Base-by-base conservation (phyloP, 495 filamentous ascomycete species). In the Hypoxylon cercidicola region DNA sequence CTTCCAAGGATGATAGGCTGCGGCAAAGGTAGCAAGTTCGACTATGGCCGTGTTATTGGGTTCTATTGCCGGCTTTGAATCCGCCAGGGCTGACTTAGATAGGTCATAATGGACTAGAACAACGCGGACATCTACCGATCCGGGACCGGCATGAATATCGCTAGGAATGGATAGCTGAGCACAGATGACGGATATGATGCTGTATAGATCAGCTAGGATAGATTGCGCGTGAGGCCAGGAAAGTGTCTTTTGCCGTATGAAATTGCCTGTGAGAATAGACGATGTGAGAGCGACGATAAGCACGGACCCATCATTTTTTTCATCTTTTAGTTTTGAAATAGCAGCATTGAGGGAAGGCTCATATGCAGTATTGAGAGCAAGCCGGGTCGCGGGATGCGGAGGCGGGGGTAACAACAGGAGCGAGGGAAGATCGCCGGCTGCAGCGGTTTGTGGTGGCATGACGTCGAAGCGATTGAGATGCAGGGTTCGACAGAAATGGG, bases 121-220 rank as follows among this genome's bases (percentile, higher is more conserved):
- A 30, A 97, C 79, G 11, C 93, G 87, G 1, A 86, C 82, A 79
- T 97, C 92, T 34, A 97, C 85, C 21, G 91, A 89, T 18, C 85
- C 86, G 10, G 87, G 84, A 18, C 85, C 84, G 64, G 75, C 77
- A 52, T 76, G 73, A 10, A 75, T 87, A 84, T 73, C 91, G 72
- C 70, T 93, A 79, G 56, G 88, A 78, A 82, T 77, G 6, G 78
- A 77, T 11, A 86, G 75, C 61, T 87, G 81, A 35, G 88, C 82
- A 57, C 86, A 89, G 21, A 92, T 77, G 49, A 87, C 77, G 35
- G 87, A 85, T 68, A 95, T 78, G 41, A 98, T 80, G 66, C 85
- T 87, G 81, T 98, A 98, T 56, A 97, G 68, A 50, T 83, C 85
- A 18, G 90, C 90, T 19, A 98, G 72, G 12, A 93, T 81, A 25